Base-by-base conservation (phyloP, 768 basidiomycete genomes). In the Paxillus ammoniavirescens region DNA sequence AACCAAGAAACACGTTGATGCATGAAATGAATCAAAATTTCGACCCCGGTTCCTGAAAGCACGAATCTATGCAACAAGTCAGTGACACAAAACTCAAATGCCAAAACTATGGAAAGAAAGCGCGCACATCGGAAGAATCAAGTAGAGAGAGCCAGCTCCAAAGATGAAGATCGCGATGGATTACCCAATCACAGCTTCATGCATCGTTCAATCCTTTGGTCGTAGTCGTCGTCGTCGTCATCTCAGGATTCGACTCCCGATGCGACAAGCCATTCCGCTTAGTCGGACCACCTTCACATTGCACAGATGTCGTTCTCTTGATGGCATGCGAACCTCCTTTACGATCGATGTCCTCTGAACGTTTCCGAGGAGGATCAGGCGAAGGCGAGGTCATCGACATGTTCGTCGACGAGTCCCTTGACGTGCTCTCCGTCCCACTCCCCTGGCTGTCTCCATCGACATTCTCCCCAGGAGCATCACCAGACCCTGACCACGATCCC, bases 201-300 rank as follows among this genome's bases (percentile, higher is more conserved):
- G 62, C 55, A 55, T 67, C 65, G 47, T 61, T 67, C 18, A 54
- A 52, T 23, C 54, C 67, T 54, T 65, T 68, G 57, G 48, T 57
- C 42, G 51, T 57, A 37, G 61, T 37, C 14, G 59, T 58, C 40
- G 61, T 37, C 14, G 59, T 58, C 48, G 35, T 65, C 31, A 68
- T 57, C 42, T 66, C 64, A 12, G 68, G 68, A 42, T 69, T 58
- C 10, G 67, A 69, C 35, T 69, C 67, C 37, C 68, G 66, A 47
- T 70, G 66, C 3, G 62, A 37, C 49, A 70, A 36, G 18, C 64
- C 62, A 21, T 70, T 66, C 48, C 67, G 61, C 48, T 61, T 69
- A 37, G 56, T 45, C 14, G 61, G 4, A 28, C 64, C 67, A 26
- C 61, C 62, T 42, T 70, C 66, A 28, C 50, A 64, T 46, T 53